Percentiles rank a stretch among this genome's conserved stretches.
Evolutionary conservation across 169 alveolate species (phyloP).

Genomic region (Cryptosporidium ubiquitum): DNA sequence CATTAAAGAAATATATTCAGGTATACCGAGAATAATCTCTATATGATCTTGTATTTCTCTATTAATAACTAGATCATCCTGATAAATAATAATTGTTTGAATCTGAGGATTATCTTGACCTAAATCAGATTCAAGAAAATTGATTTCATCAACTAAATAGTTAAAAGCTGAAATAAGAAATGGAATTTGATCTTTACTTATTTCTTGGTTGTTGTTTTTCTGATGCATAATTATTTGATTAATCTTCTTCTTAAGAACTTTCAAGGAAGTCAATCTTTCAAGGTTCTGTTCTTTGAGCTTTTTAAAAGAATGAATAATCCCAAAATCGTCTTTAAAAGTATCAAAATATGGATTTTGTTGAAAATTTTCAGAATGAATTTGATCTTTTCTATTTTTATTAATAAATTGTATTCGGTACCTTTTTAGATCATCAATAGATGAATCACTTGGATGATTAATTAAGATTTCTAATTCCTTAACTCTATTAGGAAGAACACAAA

Average conservation of each 20-base stretch:
- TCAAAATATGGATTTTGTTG: too few relatives aligned
- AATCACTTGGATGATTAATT: background rate
- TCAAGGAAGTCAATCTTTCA: constrained; percentile 1
- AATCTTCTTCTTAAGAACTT: background rate
- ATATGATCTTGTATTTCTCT: constrained; percentile 34
- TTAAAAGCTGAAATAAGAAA: constrained; percentile 15
- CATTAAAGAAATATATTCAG: constrained; percentile 23
- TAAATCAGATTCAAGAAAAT: background rate
- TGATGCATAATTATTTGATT: background rate
- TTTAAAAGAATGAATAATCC: background rate
- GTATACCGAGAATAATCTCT: constrained; percentile 47
- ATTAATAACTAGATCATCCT: constrained; percentile 27
- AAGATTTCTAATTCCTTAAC: background rate
- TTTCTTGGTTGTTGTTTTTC: background rate
- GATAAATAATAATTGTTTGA: constrained; percentile 1
- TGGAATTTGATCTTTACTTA: background rate
- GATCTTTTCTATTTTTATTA: background rate
- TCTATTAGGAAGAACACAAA: constrained; percentile 3
- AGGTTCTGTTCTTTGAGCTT: background rate
- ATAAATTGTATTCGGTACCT: constrained; percentile 9
- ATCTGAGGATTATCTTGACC: background rate
- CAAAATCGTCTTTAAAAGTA: background rate
- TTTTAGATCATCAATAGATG: background rate
- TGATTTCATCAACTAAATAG: constrained; percentile 20
- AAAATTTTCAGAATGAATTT: background rate